Base-by-base conservation (phyloP, 2,329 filamentous ascomycete species). In the Lojkania enalia region DNA sequence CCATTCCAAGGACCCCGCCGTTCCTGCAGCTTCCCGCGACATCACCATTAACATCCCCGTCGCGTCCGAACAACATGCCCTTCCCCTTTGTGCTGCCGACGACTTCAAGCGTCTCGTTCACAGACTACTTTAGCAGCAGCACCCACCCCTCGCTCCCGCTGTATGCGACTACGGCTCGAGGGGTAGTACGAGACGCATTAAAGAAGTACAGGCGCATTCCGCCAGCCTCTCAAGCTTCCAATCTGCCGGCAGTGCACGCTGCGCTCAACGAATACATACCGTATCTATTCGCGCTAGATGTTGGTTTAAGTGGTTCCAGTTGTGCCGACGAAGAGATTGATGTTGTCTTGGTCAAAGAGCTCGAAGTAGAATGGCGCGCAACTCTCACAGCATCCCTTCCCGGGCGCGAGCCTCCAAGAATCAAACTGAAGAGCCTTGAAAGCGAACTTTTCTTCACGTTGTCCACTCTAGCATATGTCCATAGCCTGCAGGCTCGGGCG, bases 161-260 rank as follows among this genome's bases (percentile, higher is more conserved):
- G 58, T 81, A 82, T 42, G 86, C 90, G 16, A 91, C 90, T 55
- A 92, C 88, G 6, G 84, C 89, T 63, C 88, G 94, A 48, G 87
- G 88, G 57, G 82, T 95, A 14, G 79, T 96, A 39, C 85, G 90
- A 59, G 85, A 92, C 69, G 81, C 84, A 2, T 78, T 99, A 48
- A 97, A 97, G 73, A 84, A 84, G 58, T 85, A 96, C 77, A 97
- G 96, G 71, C 84, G 90, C 40, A 81, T 96, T n/a, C 79, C 88
- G 3, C 77, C 86, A 6, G 67, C 81, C 7, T 84, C 87, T 18
- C 88, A 90, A 67, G 74, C 83, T 4, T 77, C 84, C 16, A 84
- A 90, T 63, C 78, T 99, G 4, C 77, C 82, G 18, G 80, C 80
- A 4, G 77, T 97, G 27, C 76, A 88, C 42, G 78, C 84, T 23